Evolutionary conservation across 2,329 filamentous ascomycete species (phyloP), one percentile per base, ranked within the genome.

Genomic region (Shiraia bambusicola): DNA sequence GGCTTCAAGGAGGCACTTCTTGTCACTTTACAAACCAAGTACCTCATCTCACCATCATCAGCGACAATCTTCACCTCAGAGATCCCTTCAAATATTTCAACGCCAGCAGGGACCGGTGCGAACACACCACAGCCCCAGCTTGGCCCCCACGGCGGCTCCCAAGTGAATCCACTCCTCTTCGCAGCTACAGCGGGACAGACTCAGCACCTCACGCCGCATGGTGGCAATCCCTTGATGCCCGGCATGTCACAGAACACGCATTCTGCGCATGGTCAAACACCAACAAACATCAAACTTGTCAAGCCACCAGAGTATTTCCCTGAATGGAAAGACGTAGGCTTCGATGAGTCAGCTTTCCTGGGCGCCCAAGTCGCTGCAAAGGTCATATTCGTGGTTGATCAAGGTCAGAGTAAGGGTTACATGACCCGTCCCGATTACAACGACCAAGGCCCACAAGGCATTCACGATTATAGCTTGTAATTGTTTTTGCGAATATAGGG

Each of bases 41-140:
- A 95, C 67, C 80, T 96, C 39, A 84, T 98, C 54, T 95, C 91
- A 2, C 93, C 93, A 0, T 91, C 86, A 19, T 92, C 89, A 1
- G 90, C 89, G 36, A 96, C 91, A 29, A 97, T 97, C 61, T 97
- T 97, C 76, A 95, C 91, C 26, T 95, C 90, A 15, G 93, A 98
- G 69, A 83, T 97, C 27, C 93, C 93, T 6, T 96, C 90, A 7
- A 92, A 93, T 70, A 81, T 96, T 64, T 90, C 88, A 22, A 97
- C 93, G 0, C 93, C 93, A 1, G 80, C 86, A 9, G 91, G 89
- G 14, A 97, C 92, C 1, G 92, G 92, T 25, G 83, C 90, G 12
- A 93, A 95, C 69, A 97, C 92, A 1, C 94, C 93, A 1, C 88
- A 88, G 2, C 62, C 83, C 62, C 69, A 73, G 46, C 54, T 71